Conservation (phyloP, 1,284 basidiomycete species). For the Naganishia sp. region DNA sequence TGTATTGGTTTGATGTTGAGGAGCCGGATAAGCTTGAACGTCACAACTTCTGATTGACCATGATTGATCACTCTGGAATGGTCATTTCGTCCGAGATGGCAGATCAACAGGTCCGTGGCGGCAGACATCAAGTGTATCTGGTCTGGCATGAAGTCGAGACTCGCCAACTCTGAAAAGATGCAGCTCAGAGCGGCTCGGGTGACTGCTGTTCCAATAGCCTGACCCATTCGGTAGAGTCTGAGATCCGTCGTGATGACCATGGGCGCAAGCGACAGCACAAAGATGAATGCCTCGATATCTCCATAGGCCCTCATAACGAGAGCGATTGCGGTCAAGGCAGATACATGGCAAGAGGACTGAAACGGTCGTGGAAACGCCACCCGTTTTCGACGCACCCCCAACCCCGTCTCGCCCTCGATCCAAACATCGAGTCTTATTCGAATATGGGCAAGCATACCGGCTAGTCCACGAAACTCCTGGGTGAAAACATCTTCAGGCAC, state of each 20-base stretch:
- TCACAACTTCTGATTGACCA: slow-evolving; percentile 19
- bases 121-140: slow-evolving; percentile 18
- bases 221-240: slow-evolving; percentile 26
- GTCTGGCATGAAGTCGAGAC: slow-evolving; percentile 25
- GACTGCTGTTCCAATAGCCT: slow-evolving; percentile 15
- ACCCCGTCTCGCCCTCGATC: background rate
- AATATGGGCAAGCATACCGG: slow-evolving; percentile 16
- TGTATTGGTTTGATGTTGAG: slow-evolving; percentile 26
- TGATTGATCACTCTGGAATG: slow-evolving; percentile 15
- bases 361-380: slow-evolving; percentile 23
- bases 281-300: slow-evolving; percentile 26
- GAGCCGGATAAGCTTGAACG: slow-evolving; percentile 25
- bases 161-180: slow-evolving; percentile 26
- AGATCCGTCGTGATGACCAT: slow-evolving; percentile 17
- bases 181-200: slow-evolving; percentile 18
- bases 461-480: slow-evolving; percentile 16
- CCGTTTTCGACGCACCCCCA: background rate
- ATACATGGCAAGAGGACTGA: slow-evolving; percentile 23
- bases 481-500: slow-evolving; percentile 19
- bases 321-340: slow-evolving; percentile 23
- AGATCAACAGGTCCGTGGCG: slow-evolving; percentile 17
- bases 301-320: slow-evolving; percentile 17
- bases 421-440: slow-evolving; percentile 22
- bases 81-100: slow-evolving; percentile 24
- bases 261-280: slow-evolving; percentile 23